phyloP scores from a whole-genome alignment of 768 basidiomycete genomes.

The Suillus bovinus region DNA sequence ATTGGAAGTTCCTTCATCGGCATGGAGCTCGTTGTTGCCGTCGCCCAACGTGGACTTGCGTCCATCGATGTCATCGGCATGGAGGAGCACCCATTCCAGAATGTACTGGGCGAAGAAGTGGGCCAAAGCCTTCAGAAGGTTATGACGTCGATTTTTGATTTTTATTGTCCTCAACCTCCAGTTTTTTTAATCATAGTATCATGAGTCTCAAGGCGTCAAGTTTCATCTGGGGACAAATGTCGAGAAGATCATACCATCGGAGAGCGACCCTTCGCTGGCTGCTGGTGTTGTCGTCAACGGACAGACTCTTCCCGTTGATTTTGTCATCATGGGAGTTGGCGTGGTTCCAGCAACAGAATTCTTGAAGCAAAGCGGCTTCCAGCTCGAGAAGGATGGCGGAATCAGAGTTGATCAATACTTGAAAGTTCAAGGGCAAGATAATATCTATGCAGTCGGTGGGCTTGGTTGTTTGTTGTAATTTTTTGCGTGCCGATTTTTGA shows the following conservation, averaged over 20 bases:
- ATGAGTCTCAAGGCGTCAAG: constrained; percentile 79
- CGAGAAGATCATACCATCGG: constrained; percentile 61
- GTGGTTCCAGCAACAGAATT: constrained; percentile 82
- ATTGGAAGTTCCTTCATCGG: constrained; percentile 91
- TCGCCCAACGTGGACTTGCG: constrained; percentile 71
- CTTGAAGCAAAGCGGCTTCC: constrained; percentile 67
- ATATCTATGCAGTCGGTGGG: constrained; percentile 71
- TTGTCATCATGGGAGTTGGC: constrained; percentile 85
- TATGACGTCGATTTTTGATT: constrained; percentile 5
- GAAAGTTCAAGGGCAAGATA: constrained; percentile 49
- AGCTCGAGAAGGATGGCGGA: constrained; percentile 74
- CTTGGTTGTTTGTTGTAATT: background rate
- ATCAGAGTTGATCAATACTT: constrained; percentile 77
- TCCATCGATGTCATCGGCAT: constrained; percentile 84
- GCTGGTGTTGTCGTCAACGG: constrained; percentile 68
- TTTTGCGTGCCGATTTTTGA: background rate
- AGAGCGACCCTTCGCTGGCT: constrained; percentile 53
- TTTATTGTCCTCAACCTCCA: background rate
- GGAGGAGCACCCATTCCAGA: constrained; percentile 79
- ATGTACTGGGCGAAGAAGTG: constrained; percentile 78
- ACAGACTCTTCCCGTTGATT: constrained; percentile 66
- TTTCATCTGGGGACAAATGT: constrained; percentile 79
- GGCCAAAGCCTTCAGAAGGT: constrained; percentile 80
- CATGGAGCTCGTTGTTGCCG: constrained; percentile 86
- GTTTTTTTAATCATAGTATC: constrained; percentile 47